These are phyloP conservation scores for Gentiana dahurica DNA, from an alignment of 257 asterid species.

Conservation along the genomic window DNA sequence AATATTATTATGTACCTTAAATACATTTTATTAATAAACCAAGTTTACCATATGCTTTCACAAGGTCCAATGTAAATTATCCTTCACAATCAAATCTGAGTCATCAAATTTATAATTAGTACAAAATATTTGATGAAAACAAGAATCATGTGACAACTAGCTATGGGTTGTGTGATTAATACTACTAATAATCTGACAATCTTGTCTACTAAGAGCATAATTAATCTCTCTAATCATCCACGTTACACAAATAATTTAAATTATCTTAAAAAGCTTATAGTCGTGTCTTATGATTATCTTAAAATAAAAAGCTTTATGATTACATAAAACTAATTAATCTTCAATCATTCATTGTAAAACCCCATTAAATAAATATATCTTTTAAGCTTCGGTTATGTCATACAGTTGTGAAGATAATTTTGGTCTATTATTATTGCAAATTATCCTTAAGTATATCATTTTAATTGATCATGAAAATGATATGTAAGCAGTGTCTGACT, in stretches of 20 bases:
- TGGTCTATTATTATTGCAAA: background rate
- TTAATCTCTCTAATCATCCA: constrained; percentile 18
- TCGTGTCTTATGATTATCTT: constrained; percentile 5
- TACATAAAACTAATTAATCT: background rate
- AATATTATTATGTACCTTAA: no score
- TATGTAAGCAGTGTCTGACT: no score
- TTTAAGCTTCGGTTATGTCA: background rate
- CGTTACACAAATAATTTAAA: constrained; percentile 12
- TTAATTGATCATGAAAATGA: no score
- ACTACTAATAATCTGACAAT: constrained; percentile 20
- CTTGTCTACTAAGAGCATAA: constrained; percentile 26
- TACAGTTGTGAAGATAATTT: background rate
- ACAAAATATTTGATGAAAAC: background rate
- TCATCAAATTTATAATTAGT: no score
- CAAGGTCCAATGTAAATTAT: no score
- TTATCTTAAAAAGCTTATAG: constrained; percentile 14
- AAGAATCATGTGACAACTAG: constrained; percentile 26
- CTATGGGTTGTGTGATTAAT: constrained; percentile 16
- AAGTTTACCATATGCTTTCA: no score
- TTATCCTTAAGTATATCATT: background rate
- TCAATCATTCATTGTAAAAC: background rate
- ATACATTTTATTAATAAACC: no score
- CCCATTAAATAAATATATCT: background rate
- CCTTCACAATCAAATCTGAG: no score
- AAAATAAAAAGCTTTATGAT: background rate